These are phyloP conservation scores for Paraphysoderma sedebokerense DNA, from an alignment of 371 early-diverging fungal genomes.

Conservation along the genomic window DNA sequence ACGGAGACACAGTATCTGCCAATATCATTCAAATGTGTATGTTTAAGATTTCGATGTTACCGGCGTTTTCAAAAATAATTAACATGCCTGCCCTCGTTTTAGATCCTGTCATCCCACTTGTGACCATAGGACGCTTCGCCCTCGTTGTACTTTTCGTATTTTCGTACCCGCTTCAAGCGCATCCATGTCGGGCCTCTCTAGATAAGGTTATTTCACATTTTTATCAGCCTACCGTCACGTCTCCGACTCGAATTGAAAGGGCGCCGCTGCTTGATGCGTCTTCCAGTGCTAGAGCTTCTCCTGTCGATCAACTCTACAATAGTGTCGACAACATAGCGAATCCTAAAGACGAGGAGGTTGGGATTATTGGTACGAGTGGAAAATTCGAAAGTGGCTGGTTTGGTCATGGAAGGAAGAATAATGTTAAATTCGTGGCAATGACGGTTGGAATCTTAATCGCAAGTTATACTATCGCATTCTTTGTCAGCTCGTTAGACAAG, in stretches of 20 bases:
- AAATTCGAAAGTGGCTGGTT: too few species aligned
- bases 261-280: not conserved
- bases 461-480: not conserved
- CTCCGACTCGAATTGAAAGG: not conserved
- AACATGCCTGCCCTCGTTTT: not conserved
- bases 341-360: too few species aligned
- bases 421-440: not conserved
- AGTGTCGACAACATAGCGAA: too few species aligned
- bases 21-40: conserved; percentile 82
- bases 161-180: conserved; percentile 93
- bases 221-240: not conserved
- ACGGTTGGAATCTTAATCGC: not conserved
- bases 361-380: too few species aligned
- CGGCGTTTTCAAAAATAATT: not conserved
- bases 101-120: conserved; percentile 48
- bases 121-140: conserved; percentile 73
- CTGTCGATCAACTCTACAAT: too few species aligned
- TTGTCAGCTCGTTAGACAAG: not conserved
- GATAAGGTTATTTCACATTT: conserved; percentile 51
- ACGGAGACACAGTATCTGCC: conserved; percentile 66
- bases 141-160: conserved; percentile 83
- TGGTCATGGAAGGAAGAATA: too few species aligned
- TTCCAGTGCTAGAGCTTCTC: too few species aligned
- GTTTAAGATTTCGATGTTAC: conserved; percentile 2
- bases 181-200: conserved; percentile 86